Conservation (phyloP, 192 early-diverging fungal species). For the Spinellus fusiger region DNA sequence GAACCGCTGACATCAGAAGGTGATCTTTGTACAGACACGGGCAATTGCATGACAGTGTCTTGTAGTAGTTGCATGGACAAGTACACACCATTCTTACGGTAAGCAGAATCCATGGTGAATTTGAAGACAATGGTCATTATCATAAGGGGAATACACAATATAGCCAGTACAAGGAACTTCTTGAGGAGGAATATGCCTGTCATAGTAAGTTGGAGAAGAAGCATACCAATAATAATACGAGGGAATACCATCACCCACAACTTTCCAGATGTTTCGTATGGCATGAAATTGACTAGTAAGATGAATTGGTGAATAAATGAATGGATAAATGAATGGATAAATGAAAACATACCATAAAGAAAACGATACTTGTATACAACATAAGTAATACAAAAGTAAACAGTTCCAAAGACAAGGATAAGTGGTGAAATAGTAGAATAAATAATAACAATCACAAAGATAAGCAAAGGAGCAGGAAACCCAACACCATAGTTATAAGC, state of each 20-base stretch:
- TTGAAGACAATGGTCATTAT: conserved; percentile 41
- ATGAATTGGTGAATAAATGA: too few relatives aligned
- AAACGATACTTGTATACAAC: conserved; percentile 73
- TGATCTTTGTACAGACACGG: not conserved
- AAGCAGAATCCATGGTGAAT: conserved; percentile 27
- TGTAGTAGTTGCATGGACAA: conserved; percentile 25
- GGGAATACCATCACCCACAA: conserved; percentile 67
- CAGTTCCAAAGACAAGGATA: conserved; percentile 57
- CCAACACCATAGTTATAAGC: conserved; percentile 59
- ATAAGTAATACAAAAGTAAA: conserved; percentile 60
- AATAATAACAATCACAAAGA: conserved; percentile 62
- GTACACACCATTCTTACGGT: conserved; percentile 5
- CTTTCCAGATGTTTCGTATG: conserved; percentile 61
- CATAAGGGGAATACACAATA: conserved; percentile 38
- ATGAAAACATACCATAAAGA: conserved; percentile 54
- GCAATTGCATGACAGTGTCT: conserved; percentile 5
- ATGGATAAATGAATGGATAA: too few relatives aligned
- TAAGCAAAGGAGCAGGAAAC: conserved; percentile 58
- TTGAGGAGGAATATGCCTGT: conserved; percentile 54
- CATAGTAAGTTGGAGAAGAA: conserved; percentile 64
- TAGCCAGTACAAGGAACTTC: conserved; percentile 26
- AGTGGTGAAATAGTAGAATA: conserved; percentile 68
- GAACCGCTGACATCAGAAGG: not conserved
- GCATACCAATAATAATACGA: conserved; percentile 53
- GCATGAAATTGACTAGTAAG: conserved; percentile 59